Evolutionary conservation across 2,329 filamentous ascomycete genomes (phyloP), one percentile per base, ranked within the genome.

Genomic region (Stachybotrys echinatus): DNA sequence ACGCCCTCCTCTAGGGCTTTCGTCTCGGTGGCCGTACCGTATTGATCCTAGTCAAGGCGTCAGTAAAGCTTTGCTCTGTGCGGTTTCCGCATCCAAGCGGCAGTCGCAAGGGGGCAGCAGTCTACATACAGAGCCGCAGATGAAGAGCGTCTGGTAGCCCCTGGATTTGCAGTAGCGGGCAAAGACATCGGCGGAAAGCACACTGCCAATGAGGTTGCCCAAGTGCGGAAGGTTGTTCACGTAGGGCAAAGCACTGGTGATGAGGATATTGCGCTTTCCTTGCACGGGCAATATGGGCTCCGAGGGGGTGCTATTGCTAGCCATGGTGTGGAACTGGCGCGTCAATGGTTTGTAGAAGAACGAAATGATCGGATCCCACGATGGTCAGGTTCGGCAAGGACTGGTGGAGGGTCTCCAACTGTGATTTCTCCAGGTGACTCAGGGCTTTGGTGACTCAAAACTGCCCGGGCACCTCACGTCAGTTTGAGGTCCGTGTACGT

Each of bases 11-110:
- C 90, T 39, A 96, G 82, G 5, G 92, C 92, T 74, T 95, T 96
- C 22, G 92, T 96, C 72, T 96, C 92, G 27, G 92, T 96, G 20
- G 92, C 92, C 12, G 92, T 97, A 51, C 92, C 92, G 69, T 96
- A 97, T 72, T 97, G 89, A 73, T 96, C 92, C 44, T 46, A 40
- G 8, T 8, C 12, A 7, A 20, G 12, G n/a, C 8, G 38, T 40
- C 19, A 40, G 38, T 20, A n/a, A 10, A 18, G 38, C 38, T 18
- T n/a, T n/a, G 38, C 38, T 8, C 12, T 4, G 17, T 37, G 19
- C 51, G 55, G 23, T 47, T 10, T n/a, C 12, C 22, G 6, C 27
- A 6, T 23, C 22, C n/a, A 37, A 23, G 17, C n/a, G 6, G 19
- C 18, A n/a, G 20, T 4, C 17, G 14, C 42, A 14, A 23, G 4